Evolutionary conservation across 2,329 filamentous ascomycete genomes (phyloP).

Genomic region (Aspergillus tanneri): DNA sequence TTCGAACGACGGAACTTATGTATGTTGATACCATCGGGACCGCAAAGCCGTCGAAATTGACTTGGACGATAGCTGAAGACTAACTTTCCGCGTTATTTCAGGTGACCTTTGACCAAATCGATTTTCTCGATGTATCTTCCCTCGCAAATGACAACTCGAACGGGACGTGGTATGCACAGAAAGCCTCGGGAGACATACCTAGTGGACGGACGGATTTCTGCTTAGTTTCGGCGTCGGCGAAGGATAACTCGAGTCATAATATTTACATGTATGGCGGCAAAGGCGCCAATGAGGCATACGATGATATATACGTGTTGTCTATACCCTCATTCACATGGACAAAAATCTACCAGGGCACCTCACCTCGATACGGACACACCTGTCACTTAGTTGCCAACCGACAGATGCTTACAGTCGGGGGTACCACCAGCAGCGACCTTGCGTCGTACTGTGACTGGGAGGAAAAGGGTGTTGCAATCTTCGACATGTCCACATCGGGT

Average conservation of each 20-base stretch:
- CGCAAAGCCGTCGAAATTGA: no score
- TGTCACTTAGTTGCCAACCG: constrained; percentile 42
- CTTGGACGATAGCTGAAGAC: no score
- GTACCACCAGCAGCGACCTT: constrained; percentile 14
- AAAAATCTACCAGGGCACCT: constrained; percentile 35
- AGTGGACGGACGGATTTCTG: constrained; percentile 47
- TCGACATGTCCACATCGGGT: constrained; percentile 27
- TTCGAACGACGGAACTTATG: constrained; percentile 25
- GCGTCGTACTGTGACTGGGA: constrained; percentile 33
- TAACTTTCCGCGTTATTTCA: constrained; percentile 5
- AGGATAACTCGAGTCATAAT: constrained; percentile 48
- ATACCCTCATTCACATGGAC: constrained; percentile 48
- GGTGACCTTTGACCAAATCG: constrained; percentile 37
- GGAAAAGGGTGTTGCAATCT: constrained; percentile 30
- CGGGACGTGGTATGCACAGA: constrained; percentile 46
- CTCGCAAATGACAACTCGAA: constrained; percentile 26
- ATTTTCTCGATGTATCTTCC: constrained; percentile 44
- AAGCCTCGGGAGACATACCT: constrained; percentile 44
- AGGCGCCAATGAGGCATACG: constrained; percentile 35
- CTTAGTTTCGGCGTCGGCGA: constrained; percentile 40
- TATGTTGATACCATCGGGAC: constrained; percentile 22
- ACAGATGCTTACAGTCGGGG: constrained; percentile 47
- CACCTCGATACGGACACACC: constrained; percentile 42
- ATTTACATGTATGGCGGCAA: constrained; percentile 50
- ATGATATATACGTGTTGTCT: constrained; percentile 46